phyloP scores from a whole-genome alignment of 768 basidiomycete genomes.

The Trametes punicea region DNA sequence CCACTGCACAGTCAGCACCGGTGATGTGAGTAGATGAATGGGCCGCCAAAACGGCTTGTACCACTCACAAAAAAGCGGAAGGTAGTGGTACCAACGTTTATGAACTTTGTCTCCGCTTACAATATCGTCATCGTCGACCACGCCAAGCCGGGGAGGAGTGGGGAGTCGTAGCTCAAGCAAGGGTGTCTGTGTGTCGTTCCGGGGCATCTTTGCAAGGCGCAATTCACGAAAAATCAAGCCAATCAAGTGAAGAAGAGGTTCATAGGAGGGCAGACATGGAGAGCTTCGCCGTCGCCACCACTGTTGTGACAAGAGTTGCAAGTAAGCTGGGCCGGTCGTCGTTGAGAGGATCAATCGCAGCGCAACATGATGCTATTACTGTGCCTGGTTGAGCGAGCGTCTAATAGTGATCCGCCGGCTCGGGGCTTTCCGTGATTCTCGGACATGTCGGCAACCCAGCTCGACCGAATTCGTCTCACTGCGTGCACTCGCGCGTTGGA shows the following conservation, averaged over 20 bases:
- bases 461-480: background rate
- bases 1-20: conserved; percentile 30
- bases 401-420: background rate
- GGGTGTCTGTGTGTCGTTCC: conserved; percentile 5
- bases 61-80: conserved; percentile 22
- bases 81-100: conserved; percentile 21
- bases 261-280: background rate
- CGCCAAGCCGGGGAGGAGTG: conserved; percentile 9
- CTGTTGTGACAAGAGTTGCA: background rate
- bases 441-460: background rate
- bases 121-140: conserved; percentile 17
- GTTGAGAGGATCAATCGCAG: background rate
- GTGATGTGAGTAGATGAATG: too few relatives aligned
- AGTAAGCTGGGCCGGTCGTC: background rate
- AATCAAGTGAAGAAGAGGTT: background rate
- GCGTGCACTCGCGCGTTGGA: too few relatives aligned
- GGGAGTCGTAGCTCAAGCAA: conserved; percentile 13
- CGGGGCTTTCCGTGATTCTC: conserved; percentile 5
- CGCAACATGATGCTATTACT: background rate
- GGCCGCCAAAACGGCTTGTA: background rate
- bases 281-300: conserved; percentile 1
- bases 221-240: background rate
- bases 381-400: background rate
- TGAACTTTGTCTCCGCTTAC: background rate
- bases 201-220: conserved; percentile 1